Evolutionary conservation across 2,329 filamentous ascomycete species (phyloP), one percentile per base, ranked within the genome.

Genomic region (Cordyceps cateniannulata): DNA sequence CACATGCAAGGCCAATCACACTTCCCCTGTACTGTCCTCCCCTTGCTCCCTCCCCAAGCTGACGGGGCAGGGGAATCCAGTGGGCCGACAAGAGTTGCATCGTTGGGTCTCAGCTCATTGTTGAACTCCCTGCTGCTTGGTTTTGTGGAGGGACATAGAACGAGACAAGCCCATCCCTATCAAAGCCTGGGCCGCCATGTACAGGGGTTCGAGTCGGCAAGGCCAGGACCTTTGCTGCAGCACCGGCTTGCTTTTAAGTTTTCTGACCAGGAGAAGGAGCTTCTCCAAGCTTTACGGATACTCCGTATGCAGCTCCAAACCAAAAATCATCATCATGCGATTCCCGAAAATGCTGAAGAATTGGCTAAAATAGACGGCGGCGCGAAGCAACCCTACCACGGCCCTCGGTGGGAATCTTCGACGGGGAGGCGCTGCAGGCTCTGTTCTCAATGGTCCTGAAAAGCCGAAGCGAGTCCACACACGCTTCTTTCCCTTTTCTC

Each of bases 1-100:
- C 44, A n/a, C 56, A 51, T 59, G 56, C 55, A 59, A 52, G 45
- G 38, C 14, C 56, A 51, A 59, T 59, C 56, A 59, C 56, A 45
- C 25, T n/a, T 9, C n/a, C 56, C 6, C 2, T 12, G 45, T 27
- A 10, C 24, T 32, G 5, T 20, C 40, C 40, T n/a, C 18, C 18
- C 40, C 40, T 44, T 44, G 16, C 18, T 20, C 4, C 10, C 35
- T 16, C 40, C 25, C 29, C 44, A 22, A 55, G 55, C 32, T 50
- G 14, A 44, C 55, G 35, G 47, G 44, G 47, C 47, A 24, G 47
- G 47, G 55, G 45, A 40, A 40, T 50, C 20, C 56, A 51, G 56
- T 51, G 55, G 56, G 16, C 35, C 55, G 22, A 59, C 27, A 24
- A 9, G 24, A 7, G 29, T 35, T 50, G 24, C 35, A 44, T 32